Evolutionary conservation across 805 yeast genomes (phyloP).

Genomic region (Clavispora asparagi): DNA sequence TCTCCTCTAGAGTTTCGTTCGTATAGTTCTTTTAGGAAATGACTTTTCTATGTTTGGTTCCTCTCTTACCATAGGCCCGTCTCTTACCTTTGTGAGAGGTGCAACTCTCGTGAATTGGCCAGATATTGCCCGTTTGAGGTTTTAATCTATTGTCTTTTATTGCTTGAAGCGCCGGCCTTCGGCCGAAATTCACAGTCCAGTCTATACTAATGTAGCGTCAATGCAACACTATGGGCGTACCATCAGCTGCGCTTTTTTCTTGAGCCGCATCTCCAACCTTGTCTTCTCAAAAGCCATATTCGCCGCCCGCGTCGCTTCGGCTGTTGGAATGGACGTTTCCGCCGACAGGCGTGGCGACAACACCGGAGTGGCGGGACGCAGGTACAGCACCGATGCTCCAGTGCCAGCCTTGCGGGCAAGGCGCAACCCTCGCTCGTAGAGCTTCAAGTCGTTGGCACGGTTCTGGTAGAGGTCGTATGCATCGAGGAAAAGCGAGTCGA

Average conservation of each 20-base stretch:
- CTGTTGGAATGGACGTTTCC: constrained; percentile 1
- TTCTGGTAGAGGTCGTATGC: constrained; percentile 28
- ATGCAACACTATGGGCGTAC: background rate
- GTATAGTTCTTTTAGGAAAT: too few relatives aligned
- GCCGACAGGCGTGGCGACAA: background rate
- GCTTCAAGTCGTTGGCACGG: constrained; percentile 32
- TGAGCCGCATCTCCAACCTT: constrained; percentile 42
- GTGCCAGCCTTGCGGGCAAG: constrained; percentile 11
- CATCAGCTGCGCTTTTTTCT: constrained; percentile 32
- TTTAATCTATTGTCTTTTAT: too few relatives aligned
- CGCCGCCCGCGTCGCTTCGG: constrained; percentile 24
- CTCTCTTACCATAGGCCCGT: too few relatives aligned
- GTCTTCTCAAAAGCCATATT: constrained; percentile 40
- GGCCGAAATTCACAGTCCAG: too few relatives aligned
- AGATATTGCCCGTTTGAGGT: too few relatives aligned
- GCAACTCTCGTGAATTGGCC: too few relatives aligned
- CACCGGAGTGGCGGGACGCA: background rate
- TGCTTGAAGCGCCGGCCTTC: too few relatives aligned
- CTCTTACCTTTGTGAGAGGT: too few relatives aligned
- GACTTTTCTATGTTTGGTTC: too few relatives aligned
- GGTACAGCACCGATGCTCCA: background rate
- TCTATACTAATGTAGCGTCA: too few relatives aligned
- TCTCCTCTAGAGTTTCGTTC: too few relatives aligned
- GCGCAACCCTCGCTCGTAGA: constrained; percentile 36
- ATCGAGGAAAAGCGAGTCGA: constrained; percentile 26